Conservation (phyloP, 1,284 basidiomycete species). For the Pseudozyma flocculosa region DNA sequence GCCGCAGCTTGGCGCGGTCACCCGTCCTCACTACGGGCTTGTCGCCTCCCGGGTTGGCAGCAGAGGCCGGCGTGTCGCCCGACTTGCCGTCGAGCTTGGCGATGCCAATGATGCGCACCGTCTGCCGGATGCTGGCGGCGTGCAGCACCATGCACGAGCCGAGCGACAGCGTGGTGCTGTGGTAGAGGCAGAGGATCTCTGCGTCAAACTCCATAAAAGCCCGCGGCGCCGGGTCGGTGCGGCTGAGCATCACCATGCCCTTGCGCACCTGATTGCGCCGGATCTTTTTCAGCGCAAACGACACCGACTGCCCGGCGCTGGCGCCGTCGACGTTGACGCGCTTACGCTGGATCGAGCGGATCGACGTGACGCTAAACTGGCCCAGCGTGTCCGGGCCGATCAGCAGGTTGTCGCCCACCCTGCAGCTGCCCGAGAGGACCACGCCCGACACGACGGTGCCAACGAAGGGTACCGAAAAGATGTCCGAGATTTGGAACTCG, state of each 20-base stretch:
- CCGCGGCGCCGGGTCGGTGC: constrained; percentile 33
- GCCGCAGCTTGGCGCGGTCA: constrained; percentile 48
- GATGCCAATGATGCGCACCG: constrained; percentile 50
- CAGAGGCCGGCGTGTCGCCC: constrained; percentile 4
- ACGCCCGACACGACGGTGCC: constrained; percentile 95
- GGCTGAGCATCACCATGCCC: constrained; percentile 68
- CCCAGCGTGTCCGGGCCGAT: constrained; percentile 93
- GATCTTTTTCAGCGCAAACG: constrained; percentile 87
- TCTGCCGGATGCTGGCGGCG: constrained; percentile 54
- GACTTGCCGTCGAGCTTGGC: constrained; percentile 43
- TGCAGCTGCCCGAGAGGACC: constrained; percentile 61
- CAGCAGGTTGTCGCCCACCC: constrained; percentile 68
- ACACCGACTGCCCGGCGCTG: constrained; percentile 89
- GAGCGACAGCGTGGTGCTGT: constrained; percentile 51
- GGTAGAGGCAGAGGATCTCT: constrained; percentile 55
- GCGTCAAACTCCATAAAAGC: constrained; percentile 52
- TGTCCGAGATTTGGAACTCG: constrained; percentile 67
- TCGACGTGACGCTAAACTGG: constrained; percentile 75
- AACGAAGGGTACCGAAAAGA: constrained; percentile 76
- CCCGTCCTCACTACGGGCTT: constrained; percentile 55
- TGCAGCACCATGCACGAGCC: constrained; percentile 57
- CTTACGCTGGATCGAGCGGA: constrained; percentile 94
- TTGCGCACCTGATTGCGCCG: constrained; percentile 80
- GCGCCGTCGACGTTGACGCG: constrained; percentile 78
- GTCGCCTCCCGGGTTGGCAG: too few species aligned